These are phyloP conservation scores for Naganishia cerealis DNA, from an alignment of 1,284 basidiomycete species.

Conservation along the genomic window DNA sequence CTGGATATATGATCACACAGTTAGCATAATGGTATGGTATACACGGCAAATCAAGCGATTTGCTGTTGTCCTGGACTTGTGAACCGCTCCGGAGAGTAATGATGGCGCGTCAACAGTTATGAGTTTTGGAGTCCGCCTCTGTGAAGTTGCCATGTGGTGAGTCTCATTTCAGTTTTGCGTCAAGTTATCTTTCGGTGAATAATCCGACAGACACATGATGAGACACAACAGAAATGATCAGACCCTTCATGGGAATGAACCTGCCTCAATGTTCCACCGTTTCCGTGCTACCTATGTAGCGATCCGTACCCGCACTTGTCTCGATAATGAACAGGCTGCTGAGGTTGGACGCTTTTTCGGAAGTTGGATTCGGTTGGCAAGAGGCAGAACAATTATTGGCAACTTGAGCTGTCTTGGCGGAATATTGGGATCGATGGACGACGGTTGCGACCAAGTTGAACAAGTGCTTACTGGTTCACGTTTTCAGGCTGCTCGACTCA, in stretches of 20 bases:
- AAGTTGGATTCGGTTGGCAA: background rate
- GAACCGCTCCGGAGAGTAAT: background rate
- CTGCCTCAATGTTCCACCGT: background rate
- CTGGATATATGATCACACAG: constrained; percentile 3
- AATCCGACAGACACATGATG: background rate
- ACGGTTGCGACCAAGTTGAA: background rate
- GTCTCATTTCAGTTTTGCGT: background rate
- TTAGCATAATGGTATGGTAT: constrained; percentile 2
- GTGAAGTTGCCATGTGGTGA: background rate
- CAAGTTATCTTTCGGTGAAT: background rate
- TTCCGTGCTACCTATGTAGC: background rate
- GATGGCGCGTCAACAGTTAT: background rate
- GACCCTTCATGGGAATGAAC: constrained; percentile 22
- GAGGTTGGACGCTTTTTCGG: background rate
- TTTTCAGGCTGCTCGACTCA: too few species aligned
- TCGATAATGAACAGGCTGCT: constrained; percentile 1
- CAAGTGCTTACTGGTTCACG: background rate
- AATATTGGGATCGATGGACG: background rate
- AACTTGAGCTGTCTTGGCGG: constrained; percentile 6
- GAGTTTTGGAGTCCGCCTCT: background rate
- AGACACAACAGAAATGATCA: constrained; percentile 27
- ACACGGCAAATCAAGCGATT: background rate
- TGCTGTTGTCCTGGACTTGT: background rate
- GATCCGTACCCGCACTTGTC: constrained; percentile 12
- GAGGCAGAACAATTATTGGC: constrained; percentile 6